phyloP scores from a whole-genome alignment of 768 basidiomycete species.

The Boletus barrowsii region DNA sequence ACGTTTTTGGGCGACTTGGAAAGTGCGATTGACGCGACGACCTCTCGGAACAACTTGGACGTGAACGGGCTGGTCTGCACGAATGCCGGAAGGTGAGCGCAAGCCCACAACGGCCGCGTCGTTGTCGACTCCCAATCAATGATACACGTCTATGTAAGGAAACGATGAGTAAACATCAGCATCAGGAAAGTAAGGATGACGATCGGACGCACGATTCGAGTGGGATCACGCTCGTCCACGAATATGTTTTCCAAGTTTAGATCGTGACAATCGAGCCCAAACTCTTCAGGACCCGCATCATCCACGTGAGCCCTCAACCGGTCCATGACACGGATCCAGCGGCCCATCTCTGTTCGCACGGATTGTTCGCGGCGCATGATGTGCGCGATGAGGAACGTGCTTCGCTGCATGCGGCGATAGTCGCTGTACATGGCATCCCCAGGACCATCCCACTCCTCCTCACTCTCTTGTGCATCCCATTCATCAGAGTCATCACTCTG shows the following conservation, averaged over 20 bases:
- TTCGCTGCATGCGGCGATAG: conserved; percentile 77
- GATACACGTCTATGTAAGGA: conserved; percentile 61
- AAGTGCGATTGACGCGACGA: conserved; percentile 48
- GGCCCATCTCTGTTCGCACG: conserved; percentile 66
- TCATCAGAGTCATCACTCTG: conserved; percentile 76
- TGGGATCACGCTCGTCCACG: conserved; percentile 65
- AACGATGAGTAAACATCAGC: background rate
- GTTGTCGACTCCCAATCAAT: conserved; percentile 94
- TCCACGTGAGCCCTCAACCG: conserved; percentile 39
- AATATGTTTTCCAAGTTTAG: conserved; percentile 83
- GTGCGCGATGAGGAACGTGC: conserved; percentile 75
- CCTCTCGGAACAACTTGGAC: conserved; percentile 64
- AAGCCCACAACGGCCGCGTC: conserved; percentile 80
- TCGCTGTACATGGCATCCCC: conserved; percentile 80
- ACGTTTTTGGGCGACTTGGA: conserved; percentile 19
- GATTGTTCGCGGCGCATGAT: conserved; percentile 57
- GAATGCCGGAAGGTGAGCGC: conserved; percentile 78
- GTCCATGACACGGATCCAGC: conserved; percentile 71
- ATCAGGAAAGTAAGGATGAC: background rate
- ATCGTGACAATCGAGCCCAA: conserved; percentile 83
- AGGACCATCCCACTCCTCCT: conserved; percentile 71
- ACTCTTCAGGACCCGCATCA: conserved; percentile 47
- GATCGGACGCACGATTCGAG: conserved; percentile 59
- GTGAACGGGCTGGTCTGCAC: conserved; percentile 77
- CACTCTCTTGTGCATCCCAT: conserved; percentile 76